A percentile compares a stretch with the other conserved stretches of the same genome.
These are phyloP conservation scores for Lepidopterella palustris DNA, from an alignment of 495 filamentous ascomycete species.

Conservation along the genomic window DNA sequence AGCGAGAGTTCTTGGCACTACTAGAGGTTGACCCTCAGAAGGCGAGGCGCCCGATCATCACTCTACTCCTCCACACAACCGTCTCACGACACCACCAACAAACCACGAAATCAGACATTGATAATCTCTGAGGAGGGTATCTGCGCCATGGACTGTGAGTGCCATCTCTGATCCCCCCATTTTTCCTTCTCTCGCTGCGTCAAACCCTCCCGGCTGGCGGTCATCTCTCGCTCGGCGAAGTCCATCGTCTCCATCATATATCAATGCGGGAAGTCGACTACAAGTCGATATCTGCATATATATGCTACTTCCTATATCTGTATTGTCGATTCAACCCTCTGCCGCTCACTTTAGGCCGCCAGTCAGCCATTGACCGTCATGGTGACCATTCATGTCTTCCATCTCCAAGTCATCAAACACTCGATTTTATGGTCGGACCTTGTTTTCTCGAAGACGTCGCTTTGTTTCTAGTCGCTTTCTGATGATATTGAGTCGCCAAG, in stretches of 20 bases:
- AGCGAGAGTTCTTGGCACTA: background rate
- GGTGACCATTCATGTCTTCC: constrained; percentile 1
- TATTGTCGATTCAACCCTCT: background rate
- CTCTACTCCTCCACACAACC: constrained; percentile 6
- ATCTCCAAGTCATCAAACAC: constrained; percentile 25
- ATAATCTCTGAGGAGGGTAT: constrained; percentile 23
- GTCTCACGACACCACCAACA: constrained; percentile 1
- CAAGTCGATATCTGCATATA: background rate
- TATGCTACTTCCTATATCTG: background rate
- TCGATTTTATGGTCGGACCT: constrained; percentile 19
- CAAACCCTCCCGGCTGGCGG: background rate
- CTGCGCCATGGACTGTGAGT: constrained; percentile 37
- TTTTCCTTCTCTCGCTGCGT: background rate
- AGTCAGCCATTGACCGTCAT: constrained; percentile 21
- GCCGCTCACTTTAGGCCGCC: constrained; percentile 2
- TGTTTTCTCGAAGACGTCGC: constrained; percentile 2
- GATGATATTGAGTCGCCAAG: constrained; percentile 32
- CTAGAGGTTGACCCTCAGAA: no score
- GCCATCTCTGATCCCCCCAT: constrained; percentile 1
- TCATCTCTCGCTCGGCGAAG: constrained; percentile 8
- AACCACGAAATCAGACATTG: background rate
- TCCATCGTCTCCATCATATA: constrained; percentile 28
- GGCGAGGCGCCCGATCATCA: constrained; percentile 5
- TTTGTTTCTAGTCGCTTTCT: constrained; percentile 21
- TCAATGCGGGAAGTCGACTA: constrained; percentile 10